Evolutionary conservation across 2,329 filamentous ascomycete genomes (phyloP).

Genomic region (Dactylellina drechsleri): DNA sequence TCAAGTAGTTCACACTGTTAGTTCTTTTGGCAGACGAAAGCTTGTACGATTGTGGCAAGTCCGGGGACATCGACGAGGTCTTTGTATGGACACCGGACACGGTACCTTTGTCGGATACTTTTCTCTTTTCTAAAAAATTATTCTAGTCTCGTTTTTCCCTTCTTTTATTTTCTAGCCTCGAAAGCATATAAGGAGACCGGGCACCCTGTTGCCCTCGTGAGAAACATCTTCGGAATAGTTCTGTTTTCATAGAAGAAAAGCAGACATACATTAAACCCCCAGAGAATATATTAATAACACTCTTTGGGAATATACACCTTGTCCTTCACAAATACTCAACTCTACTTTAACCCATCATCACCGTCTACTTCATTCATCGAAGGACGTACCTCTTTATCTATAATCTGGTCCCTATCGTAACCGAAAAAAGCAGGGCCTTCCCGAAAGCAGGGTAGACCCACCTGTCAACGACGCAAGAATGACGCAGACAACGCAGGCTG

Average conservation of each 20-base stretch:
- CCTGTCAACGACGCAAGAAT: slow-evolving; percentile 44
- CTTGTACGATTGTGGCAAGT: slow-evolving; percentile 54
- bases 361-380: too few species aligned
- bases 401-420: slow-evolving; percentile 22
- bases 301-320: too few species aligned
- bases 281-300: too few species aligned
- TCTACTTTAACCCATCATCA: too few species aligned
- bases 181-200: slow-evolving; percentile 42
- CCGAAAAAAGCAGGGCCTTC: neutral
- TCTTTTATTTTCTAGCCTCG: neutral
- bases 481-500: slow-evolving; percentile 48
- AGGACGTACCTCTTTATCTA: neutral
- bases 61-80: slow-evolving; percentile 40
- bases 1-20: neutral
- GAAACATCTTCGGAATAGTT: neutral
- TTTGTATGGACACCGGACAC: slow-evolving; percentile 17
- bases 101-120: slow-evolving; percentile 31
- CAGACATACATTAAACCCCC: neutral
- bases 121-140: slow-evolving; percentile 2
- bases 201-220: slow-evolving; percentile 16
- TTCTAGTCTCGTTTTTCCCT: too few species aligned
- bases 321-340: too few species aligned
- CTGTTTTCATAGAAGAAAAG: slow-evolving; percentile 16
- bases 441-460: slow-evolving; percentile 5
- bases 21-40: neutral